Conservation (phyloP, 495 filamentous ascomycete species). For the Acidiella bohemica region DNA sequence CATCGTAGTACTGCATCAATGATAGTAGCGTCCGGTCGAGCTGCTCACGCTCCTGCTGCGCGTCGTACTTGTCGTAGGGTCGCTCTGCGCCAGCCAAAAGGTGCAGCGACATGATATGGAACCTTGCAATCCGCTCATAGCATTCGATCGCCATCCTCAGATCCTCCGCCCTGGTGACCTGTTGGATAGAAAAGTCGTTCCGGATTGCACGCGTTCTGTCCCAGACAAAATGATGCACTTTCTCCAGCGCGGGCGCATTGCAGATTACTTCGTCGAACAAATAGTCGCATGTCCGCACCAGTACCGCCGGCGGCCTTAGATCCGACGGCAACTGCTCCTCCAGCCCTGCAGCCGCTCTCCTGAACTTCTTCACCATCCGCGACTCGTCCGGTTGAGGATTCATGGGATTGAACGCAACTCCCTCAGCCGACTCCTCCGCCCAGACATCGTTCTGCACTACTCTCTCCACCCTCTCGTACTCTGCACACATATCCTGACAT, state of each 20-base stretch:
- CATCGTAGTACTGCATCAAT: conserved; percentile 77
- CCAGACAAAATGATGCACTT: conserved; percentile 81
- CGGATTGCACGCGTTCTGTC: conserved; percentile 84
- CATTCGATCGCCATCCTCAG: conserved; percentile 61
- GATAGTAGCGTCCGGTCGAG: conserved; percentile 77
- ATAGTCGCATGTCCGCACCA: conserved; percentile 66
- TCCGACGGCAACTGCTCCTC: conserved; percentile 87
- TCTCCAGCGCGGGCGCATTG: conserved; percentile 46
- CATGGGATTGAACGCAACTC: conserved; percentile 32
- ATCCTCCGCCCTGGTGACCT: conserved; percentile 51
- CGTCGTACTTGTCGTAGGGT: conserved; percentile 58
- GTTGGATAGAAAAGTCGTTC: conserved; percentile 87
- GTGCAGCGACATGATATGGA: conserved; percentile 81
- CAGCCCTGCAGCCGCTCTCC: conserved; percentile 80
- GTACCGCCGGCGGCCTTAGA: conserved; percentile 63
- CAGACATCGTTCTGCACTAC: conserved; percentile 51
- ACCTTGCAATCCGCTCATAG: conserved; percentile 78
- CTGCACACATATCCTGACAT: conserved; percentile 87
- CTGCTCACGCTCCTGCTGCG: conserved; percentile 86
- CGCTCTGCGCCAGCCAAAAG: conserved; percentile 51
- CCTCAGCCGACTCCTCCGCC: conserved; percentile 31
- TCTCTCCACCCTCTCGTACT: conserved; percentile 69
- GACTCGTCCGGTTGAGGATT: conserved; percentile 34
- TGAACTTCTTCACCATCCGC: conserved; percentile 73
- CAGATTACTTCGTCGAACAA: conserved; percentile 62